Base-by-base conservation (phyloP, 805 yeast genomes). In the Cyberlindnera amylophila region DNA sequence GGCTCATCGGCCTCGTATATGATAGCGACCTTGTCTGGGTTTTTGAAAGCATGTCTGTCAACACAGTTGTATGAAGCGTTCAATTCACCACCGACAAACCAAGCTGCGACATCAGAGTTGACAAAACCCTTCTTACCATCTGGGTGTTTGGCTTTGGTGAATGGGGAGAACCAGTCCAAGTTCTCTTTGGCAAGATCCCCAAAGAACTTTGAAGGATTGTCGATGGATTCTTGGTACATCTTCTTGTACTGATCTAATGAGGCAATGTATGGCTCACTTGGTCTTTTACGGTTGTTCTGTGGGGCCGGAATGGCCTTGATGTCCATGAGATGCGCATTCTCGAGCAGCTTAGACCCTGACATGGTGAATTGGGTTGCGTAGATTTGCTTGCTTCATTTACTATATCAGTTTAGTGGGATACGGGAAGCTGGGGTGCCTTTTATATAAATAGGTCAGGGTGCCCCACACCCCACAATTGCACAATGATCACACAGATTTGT, bases 41-140 rank as follows among this genome's bases (percentile, higher is more conserved):
- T 74, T 30, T 69, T 63, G 42, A 80, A 69, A 1, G 95, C 95
- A 64, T 84, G 85, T 64, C 93, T 75, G 65, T 86, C 95, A 41
- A 86, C 86, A 72, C 86, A 78, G 63, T 86, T 86, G 68, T 79
- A 86, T 39, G 81, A 75, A 14, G 95, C 95, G 57, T 86, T 86
- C 59, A 86, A 67, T 60, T 83, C 79, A 48, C 95, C 95, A 44
- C 82, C 83, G 24, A 84, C 64, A 61, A 86, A 86, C 93, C 93
- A 86, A 31, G 86, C 77, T 16, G 82, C 63, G 34, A 72, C 68
- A 49, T 71, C 75, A 33, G 74, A 75, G 49, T 74, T 59, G 48
- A 66, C 62, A 63, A 78, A 77, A 41, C 73, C 67, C 51, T 46
- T 54, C 6, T 56, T 62, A 7, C 82, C 78, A 18, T 51, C 50